These are phyloP conservation scores for Zygotorulaspora florentina DNA, from an alignment of 805 yeast genomes.

Conservation along the genomic window DNA sequence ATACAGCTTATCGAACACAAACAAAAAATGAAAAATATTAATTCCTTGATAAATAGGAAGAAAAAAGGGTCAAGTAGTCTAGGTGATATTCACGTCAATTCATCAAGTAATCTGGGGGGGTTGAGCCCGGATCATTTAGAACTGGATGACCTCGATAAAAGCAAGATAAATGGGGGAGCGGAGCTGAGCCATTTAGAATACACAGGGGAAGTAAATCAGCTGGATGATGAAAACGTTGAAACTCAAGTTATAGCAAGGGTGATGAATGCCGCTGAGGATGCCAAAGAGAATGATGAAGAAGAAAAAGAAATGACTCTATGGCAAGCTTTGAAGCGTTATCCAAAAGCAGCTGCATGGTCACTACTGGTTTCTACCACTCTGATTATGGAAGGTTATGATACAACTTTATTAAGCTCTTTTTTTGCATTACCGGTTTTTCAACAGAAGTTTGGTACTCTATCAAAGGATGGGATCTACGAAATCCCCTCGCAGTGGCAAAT, in stretches of 20 bases:
- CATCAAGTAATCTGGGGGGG: too few relatives aligned
- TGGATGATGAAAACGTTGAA: slow-evolving; percentile 1
- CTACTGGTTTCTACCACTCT: slow-evolving; percentile 41
- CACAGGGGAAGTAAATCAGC: slow-evolving; percentile 36
- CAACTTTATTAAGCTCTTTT: slow-evolving; percentile 39
- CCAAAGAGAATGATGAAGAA: slow-evolving; percentile 19
- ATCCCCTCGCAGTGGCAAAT: slow-evolving; percentile 43
- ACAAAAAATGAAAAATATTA: too few relatives aligned
- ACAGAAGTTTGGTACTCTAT: slow-evolving; percentile 38
- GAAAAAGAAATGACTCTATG: slow-evolving; percentile 30
- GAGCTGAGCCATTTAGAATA: too few relatives aligned
- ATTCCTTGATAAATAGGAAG: too few relatives aligned
- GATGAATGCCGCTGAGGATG: slow-evolving; percentile 12
- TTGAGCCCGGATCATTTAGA: too few relatives aligned
- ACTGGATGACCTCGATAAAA: too few relatives aligned
- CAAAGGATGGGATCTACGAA: slow-evolving; percentile 29
- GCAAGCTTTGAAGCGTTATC: slow-evolving; percentile 40
- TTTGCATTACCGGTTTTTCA: slow-evolving; percentile 45
- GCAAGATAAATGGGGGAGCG: too few relatives aligned
- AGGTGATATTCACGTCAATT: too few relatives aligned
- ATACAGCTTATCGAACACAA: too few relatives aligned
- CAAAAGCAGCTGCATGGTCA: slow-evolving; percentile 47
- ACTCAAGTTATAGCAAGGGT: background rate
- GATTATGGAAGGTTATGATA: slow-evolving; percentile 49
- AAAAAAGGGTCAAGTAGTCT: too few relatives aligned